Conservation (phyloP, 495 filamentous ascomycete genomes). For the Oleoguttula mirabilis region DNA sequence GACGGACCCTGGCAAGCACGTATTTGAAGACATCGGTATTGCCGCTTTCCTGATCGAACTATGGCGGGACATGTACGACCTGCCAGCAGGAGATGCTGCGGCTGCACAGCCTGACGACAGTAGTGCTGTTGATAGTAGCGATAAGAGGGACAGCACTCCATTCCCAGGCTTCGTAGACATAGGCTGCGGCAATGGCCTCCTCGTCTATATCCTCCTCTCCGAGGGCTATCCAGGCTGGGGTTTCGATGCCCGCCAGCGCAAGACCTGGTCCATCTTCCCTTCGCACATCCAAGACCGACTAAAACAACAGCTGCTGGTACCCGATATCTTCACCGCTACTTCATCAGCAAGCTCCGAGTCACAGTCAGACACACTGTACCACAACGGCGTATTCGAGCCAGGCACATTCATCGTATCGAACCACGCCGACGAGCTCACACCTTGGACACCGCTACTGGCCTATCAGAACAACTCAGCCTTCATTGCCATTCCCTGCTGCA, state of each 20-base stretch:
- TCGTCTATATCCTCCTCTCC: slow-evolving; percentile 69
- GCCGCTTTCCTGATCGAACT: slow-evolving; percentile 88
- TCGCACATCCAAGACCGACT: slow-evolving; percentile 42
- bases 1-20: slow-evolving; percentile 82
- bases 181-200: slow-evolving; percentile 86
- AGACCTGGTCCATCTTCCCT: slow-evolving; percentile 68
- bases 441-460: slow-evolving; percentile 88
- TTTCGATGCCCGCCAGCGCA: slow-evolving; percentile 74
- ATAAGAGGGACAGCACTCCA: background rate
- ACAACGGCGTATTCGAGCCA: slow-evolving; percentile 53
- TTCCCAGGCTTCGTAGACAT: slow-evolving; percentile 94
- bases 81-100: slow-evolving; percentile 1
- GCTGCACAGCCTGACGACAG: slow-evolving; percentile 9
- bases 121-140: slow-evolving; percentile 11
- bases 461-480: slow-evolving; percentile 64
- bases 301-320: slow-evolving; percentile 63
- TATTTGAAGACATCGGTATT: slow-evolving; percentile 89
- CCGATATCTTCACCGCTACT: slow-evolving; percentile 38
- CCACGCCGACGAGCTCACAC: slow-evolving; percentile 88
- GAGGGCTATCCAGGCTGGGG: slow-evolving; percentile 84
- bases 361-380: slow-evolving; percentile 28
- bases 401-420: slow-evolving; percentile 92
- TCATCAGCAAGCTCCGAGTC: slow-evolving; percentile 6
- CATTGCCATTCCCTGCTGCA: slow-evolving; percentile 89
- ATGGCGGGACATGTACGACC: slow-evolving; percentile 71